phyloP scores from a whole-genome alignment of 768 basidiomycete genomes.

The Phanerodontia chrysosporium region DNA sequence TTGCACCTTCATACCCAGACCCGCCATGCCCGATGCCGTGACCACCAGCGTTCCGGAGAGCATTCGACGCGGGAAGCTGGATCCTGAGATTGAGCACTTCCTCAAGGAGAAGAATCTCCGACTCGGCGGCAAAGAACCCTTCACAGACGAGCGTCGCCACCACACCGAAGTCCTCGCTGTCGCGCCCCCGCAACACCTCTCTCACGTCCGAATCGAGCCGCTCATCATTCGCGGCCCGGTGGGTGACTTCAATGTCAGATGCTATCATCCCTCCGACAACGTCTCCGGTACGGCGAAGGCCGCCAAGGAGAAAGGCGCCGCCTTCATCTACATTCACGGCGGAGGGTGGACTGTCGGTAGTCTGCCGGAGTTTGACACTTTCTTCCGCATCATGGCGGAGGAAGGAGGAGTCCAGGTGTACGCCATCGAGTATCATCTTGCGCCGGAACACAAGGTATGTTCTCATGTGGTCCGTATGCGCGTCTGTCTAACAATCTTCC shows the following conservation, averaged over 20 bases:
- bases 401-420: slow-evolving; percentile 13
- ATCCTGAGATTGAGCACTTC: neutral
- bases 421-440: slow-evolving; percentile 11
- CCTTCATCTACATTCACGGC: slow-evolving; percentile 14
- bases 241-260: neutral
- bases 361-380: slow-evolving; percentile 13
- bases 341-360: slow-evolving; percentile 4
- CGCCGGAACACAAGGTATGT: slow-evolving; percentile 5
- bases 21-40: neutral
- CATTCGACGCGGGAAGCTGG: neutral
- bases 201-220: slow-evolving; percentile 6
- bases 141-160: slow-evolving; percentile 5
- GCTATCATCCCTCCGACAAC: neutral
- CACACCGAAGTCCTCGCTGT: slow-evolving; percentile 3
- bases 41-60: neutral
- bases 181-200: neutral
- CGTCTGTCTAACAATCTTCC: neutral
- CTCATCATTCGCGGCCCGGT: slow-evolving; percentile 5
- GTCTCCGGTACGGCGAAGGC: slow-evolving; percentile 2
- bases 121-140: slow-evolving; percentile 5
- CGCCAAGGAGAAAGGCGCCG: neutral
- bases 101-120: neutral
- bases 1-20: neutral
- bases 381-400: slow-evolving; percentile 12
- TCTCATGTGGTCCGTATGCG: neutral